Evolutionary conservation across 2,329 filamentous ascomycete genomes (phyloP).

Genomic region (Talaromyces sp.): DNA sequence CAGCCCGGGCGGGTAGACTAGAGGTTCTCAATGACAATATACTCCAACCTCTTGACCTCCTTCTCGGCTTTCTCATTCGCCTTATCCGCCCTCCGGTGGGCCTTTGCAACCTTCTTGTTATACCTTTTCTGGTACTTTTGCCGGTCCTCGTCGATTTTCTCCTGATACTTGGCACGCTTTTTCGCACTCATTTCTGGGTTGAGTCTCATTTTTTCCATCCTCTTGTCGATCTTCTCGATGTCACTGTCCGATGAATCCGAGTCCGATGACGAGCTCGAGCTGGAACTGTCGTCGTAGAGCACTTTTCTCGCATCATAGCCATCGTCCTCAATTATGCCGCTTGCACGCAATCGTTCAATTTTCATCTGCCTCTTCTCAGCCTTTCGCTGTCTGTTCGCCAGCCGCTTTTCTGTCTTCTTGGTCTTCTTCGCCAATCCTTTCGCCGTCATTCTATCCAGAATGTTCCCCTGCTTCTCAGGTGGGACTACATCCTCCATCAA

Average conservation of each 20-base stretch:
- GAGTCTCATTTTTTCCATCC: background rate
- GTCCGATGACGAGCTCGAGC: conserved; percentile 6
- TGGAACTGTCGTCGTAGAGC: background rate
- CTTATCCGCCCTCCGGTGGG: background rate
- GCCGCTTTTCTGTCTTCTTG: background rate
- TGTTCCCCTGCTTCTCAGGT: conserved; percentile 4
- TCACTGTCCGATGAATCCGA: background rate
- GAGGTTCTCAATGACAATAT: conserved; percentile 14
- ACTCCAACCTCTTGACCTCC: conserved; percentile 9
- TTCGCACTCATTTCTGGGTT: background rate
- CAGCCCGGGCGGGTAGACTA: too few species aligned
- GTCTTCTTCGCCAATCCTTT: background rate
- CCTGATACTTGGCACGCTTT: background rate
- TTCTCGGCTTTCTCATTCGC: conserved; percentile 2
- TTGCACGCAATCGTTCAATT: background rate
- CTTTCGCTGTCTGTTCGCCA: background rate
- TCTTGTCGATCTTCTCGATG: background rate
- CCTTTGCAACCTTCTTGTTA: background rate
- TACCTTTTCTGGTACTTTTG: background rate
- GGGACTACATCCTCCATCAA: conserved; percentile 5
- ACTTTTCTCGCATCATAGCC: background rate
- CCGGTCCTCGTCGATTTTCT: background rate
- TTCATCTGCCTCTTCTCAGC: background rate
- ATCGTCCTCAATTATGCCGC: background rate
- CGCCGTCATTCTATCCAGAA: conserved; percentile 10